A percentile compares a stretch with the other conserved stretches of the same genome.
Evolutionary conservation across 2,329 filamentous ascomycete species (phyloP).

Genomic region (Aspergillus pseudonomiae): DNA sequence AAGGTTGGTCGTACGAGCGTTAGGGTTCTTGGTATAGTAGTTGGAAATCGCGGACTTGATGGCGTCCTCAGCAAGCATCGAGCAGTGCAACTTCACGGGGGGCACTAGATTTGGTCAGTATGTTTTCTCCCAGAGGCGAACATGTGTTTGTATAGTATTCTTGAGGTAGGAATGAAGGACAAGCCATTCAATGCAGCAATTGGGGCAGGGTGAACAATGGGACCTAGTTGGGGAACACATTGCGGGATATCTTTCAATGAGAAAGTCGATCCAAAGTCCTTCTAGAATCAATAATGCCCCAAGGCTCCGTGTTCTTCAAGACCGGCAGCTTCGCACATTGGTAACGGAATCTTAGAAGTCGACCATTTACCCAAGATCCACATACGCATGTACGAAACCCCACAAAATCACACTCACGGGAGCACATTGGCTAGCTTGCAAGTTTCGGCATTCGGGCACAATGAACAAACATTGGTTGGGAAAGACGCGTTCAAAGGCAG

Average conservation of each 20-base stretch:
- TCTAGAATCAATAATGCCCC: neutral
- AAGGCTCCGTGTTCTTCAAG: neutral
- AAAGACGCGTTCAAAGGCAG: neutral
- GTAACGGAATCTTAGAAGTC: neutral
- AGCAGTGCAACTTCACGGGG: conserved; percentile 88
- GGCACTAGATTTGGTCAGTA: conserved; percentile 50
- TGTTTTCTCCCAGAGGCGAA: neutral
- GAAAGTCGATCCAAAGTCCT: neutral
- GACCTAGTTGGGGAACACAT: neutral
- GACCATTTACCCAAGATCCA: neutral
- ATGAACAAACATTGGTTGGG: neutral
- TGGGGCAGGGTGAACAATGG: neutral
- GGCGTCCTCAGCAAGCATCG: conserved; percentile 88
- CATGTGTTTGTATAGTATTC: neutral
- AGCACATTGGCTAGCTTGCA: neutral
- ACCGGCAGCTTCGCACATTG: neutral
- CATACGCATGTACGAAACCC: neutral
- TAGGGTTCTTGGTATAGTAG: conserved; percentile 89
- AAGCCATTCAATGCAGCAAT: neutral
- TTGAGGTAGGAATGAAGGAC: neutral
- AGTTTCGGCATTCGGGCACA: neutral
- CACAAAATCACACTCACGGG: neutral
- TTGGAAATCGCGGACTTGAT: conserved; percentile 91
- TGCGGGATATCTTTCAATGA: neutral
- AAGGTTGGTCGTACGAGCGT: conserved; percentile 72